A percentile compares a stretch with the other conserved stretches of the same genome.
Evolutionary conservation across 2,329 filamentous ascomycete species (phyloP).

Genomic region (Curvularia verruculosa): DNA sequence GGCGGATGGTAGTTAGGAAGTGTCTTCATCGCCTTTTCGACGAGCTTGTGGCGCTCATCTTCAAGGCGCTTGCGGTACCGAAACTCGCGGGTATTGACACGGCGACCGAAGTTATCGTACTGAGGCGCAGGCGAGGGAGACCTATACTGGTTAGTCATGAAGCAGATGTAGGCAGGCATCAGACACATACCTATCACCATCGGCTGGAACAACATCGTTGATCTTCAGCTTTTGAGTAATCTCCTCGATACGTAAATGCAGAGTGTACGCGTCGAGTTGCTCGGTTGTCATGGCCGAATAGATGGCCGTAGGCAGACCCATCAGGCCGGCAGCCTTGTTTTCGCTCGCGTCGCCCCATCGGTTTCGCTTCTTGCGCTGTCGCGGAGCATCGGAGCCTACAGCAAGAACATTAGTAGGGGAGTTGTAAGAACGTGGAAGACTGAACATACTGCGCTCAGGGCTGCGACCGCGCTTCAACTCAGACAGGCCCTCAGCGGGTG

Average conservation of each 20-base stretch:
- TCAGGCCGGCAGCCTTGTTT: constrained; percentile 97
- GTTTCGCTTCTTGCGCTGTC: constrained; percentile 96
- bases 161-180: background rate
- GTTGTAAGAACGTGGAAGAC: background rate
- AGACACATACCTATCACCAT: constrained; percentile 82
- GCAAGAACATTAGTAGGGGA: constrained; percentile 19
- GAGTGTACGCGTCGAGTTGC: constrained; percentile 94
- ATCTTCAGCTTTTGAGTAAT: constrained; percentile 99
- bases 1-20: constrained; percentile 99
- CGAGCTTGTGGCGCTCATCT: constrained; percentile 97
- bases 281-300: constrained; percentile 98
- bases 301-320: constrained; percentile 96
- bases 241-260: constrained; percentile 97
- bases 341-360: constrained; percentile 97
- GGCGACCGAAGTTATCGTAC: constrained; percentile 98
- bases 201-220: constrained; percentile 96
- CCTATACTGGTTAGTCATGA: constrained; percentile 56
- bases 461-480: constrained; percentile 87
- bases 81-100: constrained; percentile 99
- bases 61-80: constrained; percentile 97
- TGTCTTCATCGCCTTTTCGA: constrained; percentile 99
- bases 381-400: constrained; percentile 70
- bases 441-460: constrained; percentile 74
- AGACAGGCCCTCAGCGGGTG: constrained; percentile 53
- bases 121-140: constrained; percentile 95